phyloP scores from a whole-genome alignment of 257 asterid species.

The Galeopsis tetrahit region DNA sequence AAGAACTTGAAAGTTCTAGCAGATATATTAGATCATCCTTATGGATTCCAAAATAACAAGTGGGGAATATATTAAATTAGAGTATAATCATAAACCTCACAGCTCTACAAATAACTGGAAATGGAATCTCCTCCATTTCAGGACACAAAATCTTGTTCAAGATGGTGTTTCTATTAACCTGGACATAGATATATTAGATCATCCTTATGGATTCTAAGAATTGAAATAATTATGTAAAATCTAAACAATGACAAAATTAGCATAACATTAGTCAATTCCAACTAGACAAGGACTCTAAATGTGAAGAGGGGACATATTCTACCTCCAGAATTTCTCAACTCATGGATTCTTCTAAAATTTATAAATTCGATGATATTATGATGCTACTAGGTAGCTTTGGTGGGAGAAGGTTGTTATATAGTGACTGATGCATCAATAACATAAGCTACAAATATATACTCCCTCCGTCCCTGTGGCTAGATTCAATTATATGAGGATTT shows the following conservation, averaged over 20 bases:
- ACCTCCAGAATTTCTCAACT: too few relatives aligned
- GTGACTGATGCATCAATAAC: too few relatives aligned
- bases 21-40: too few relatives aligned
- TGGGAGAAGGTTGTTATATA: too few relatives aligned
- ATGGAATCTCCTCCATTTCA: background rate
- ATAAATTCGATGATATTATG: too few relatives aligned
- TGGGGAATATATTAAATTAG: background rate
- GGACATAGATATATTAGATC: background rate
- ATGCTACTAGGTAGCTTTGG: too few relatives aligned
- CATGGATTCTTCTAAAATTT: too few relatives aligned
- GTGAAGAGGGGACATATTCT: too few relatives aligned
- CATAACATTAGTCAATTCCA: background rate
- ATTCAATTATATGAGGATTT: too few relatives aligned
- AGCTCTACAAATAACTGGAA: background rate
- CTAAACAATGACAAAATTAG: conserved; percentile 7
- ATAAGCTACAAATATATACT: too few relatives aligned
- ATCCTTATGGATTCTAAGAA: conserved; percentile 1
- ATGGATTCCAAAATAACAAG: background rate
- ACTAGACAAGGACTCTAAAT: too few relatives aligned
- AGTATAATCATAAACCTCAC: background rate
- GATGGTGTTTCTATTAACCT: background rate
- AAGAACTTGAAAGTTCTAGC: background rate
- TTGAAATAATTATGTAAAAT: background rate
- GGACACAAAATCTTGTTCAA: conserved; percentile 13
- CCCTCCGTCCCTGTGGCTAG: too few relatives aligned